phyloP scores from a whole-genome alignment of 768 basidiomycete genomes.

The Mrakia gelida region DNA sequence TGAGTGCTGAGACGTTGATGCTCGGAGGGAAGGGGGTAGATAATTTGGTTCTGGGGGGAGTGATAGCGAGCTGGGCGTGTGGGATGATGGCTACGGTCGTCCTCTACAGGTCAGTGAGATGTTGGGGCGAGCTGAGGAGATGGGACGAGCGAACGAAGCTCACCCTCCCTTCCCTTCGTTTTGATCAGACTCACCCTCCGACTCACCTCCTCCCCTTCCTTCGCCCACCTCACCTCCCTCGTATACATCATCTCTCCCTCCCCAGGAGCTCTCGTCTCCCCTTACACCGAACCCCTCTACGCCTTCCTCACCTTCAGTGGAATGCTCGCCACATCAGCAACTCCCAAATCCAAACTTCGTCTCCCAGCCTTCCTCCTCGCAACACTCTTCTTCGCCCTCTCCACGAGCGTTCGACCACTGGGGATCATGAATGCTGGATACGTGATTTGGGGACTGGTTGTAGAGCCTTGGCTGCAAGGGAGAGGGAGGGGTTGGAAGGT shows the following conservation, averaged over 20 bases:
- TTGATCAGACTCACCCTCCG: conserved; percentile 51
- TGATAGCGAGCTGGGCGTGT: conserved; percentile 34
- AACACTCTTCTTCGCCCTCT: conserved; percentile 34
- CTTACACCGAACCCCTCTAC: conserved; percentile 83
- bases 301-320: conserved; percentile 74
- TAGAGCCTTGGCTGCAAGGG: conserved; percentile 12
- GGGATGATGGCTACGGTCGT: conserved; percentile 37
- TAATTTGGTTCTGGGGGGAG: conserved; percentile 37
- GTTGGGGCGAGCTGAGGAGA: too few species aligned
- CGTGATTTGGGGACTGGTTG: background rate
- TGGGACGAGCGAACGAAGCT: background rate
- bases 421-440: conserved; percentile 38
- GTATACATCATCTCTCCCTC: conserved; percentile 77
- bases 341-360: background rate
- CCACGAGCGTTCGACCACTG: conserved; percentile 38
- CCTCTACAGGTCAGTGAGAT: conserved; percentile 42
- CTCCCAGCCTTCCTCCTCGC: conserved; percentile 10
- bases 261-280: conserved; percentile 64
- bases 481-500: conserved; percentile 1
- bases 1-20: conserved; percentile 7
- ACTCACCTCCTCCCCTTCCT: conserved; percentile 54
- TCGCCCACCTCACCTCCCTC: conserved; percentile 60
- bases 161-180: conserved; percentile 50
- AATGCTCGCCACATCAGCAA: conserved; percentile 38
- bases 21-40: conserved; percentile 9